Evolutionary conservation across 1,284 basidiomycete genomes (phyloP).

Genomic region (Papiliotrema laurentii): DNA sequence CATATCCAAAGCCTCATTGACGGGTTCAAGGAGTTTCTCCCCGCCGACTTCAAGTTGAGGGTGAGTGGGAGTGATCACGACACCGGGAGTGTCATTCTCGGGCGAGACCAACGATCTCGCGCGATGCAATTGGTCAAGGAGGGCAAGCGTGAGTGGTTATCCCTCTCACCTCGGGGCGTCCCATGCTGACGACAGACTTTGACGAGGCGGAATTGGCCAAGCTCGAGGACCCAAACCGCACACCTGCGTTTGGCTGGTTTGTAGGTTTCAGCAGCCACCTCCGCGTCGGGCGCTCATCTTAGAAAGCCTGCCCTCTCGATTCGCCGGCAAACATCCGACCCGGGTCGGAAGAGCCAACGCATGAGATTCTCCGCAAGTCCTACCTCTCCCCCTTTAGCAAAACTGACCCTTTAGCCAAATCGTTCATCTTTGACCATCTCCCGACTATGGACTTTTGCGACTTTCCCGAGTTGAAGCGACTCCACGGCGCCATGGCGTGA

Average conservation of each 20-base stretch:
- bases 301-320: constrained; percentile 45
- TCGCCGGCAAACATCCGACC: constrained; percentile 43
- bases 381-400: background rate
- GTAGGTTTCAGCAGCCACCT: constrained; percentile 20
- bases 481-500: constrained; percentile 45
- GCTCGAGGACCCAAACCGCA: constrained; percentile 44
- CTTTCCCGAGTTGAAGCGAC: constrained; percentile 48
- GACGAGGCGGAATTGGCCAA: constrained; percentile 40
- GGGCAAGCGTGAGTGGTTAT: constrained; percentile 41
- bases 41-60: constrained; percentile 32
- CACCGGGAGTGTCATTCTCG: constrained; percentile 44
- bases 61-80: constrained; percentile 47
- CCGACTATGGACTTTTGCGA: constrained; percentile 53
- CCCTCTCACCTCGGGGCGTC: constrained; percentile 1
- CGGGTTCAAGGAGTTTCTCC: constrained; percentile 37
- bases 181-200: constrained; percentile 36
- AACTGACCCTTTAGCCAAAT: constrained; percentile 25
- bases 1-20: constrained; percentile 33
- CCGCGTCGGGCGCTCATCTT: background rate
- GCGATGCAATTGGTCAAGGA: constrained; percentile 43
- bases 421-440: constrained; percentile 50
- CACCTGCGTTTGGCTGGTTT: constrained; percentile 45
- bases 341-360: constrained; percentile 36
- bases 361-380: constrained; percentile 31
- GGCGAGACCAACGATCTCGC: constrained; percentile 46